Percentiles rank a stretch among this genome's conserved stretches.
These are phyloP conservation scores for Fragaria iinumae DNA, from an alignment of 306 rosid species.

Conservation along the genomic window DNA sequence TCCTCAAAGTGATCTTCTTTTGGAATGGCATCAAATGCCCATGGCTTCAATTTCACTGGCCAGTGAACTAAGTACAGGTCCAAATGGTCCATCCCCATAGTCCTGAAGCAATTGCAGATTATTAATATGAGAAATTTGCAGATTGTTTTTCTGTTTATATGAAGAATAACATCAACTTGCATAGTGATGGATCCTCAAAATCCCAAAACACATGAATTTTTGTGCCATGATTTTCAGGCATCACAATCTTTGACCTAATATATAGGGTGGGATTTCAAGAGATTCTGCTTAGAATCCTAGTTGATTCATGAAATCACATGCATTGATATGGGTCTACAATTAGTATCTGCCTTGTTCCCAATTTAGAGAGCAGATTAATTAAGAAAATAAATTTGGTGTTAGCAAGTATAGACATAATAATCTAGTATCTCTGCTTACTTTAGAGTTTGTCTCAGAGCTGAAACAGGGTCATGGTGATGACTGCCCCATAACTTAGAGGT, in stretches of 20 bases:
- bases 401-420: not conserved
- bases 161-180: not conserved
- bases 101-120: conserved; percentile 36
- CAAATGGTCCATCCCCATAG: conserved; percentile 66
- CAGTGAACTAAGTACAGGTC: conserved; percentile 95
- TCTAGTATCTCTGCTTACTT: conserved; percentile 36
- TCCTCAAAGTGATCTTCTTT: conserved; percentile 74
- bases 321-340: not conserved
- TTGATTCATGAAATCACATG: conserved; percentile 25
- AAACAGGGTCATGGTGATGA: conserved; percentile 91
- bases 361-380: not conserved
- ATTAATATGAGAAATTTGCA: not conserved
- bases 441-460: conserved; percentile 63
- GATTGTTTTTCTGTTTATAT: not conserved
- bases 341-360: not conserved
- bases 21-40: conserved; percentile 70
- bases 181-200: conserved; percentile 1
- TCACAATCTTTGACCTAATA: not conserved
- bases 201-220: not conserved
- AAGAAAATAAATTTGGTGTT: not conserved
- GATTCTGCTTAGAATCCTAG: conserved; percentile 19
- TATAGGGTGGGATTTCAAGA: conserved; percentile 19
- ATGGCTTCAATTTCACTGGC: conserved; percentile 85
- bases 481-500: conserved; percentile 91
- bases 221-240: conserved; percentile 16